Conservation (phyloP, 1,284 basidiomycete genomes). For the Boletus nobilissimus region DNA sequence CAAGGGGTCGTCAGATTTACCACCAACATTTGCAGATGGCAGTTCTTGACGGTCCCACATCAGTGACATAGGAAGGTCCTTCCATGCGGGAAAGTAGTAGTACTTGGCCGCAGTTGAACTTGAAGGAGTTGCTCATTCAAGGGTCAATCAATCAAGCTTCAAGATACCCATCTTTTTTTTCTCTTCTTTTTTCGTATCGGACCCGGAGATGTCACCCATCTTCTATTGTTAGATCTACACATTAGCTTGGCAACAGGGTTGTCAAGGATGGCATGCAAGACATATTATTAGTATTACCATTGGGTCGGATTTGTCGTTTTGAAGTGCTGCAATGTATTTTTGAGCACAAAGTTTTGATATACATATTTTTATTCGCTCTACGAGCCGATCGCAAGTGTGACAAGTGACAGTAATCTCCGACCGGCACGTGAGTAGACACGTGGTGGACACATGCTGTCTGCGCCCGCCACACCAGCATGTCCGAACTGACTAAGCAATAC, state of each 20-base stretch:
- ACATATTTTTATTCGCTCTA: no score
- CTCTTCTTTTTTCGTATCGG: no score
- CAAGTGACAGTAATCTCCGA: background rate
- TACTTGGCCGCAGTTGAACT: no score
- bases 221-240: slow-evolving; percentile 37
- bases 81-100: no score
- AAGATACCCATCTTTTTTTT: background rate
- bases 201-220: slow-evolving; percentile 12
- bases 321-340: background rate
- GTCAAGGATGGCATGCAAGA: slow-evolving; percentile 4
- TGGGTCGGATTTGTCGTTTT: background rate
- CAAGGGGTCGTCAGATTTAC: background rate
- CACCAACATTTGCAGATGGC: background rate
- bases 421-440: background rate
- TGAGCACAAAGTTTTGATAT: no score
- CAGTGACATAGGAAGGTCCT: no score
- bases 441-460: background rate
- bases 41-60: background rate
- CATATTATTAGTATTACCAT: background rate
- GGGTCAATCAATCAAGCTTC: no score
- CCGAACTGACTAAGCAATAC: no score
- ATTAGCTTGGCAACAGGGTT: slow-evolving; percentile 35
- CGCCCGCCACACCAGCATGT: no score
- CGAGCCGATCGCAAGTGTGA: background rate
- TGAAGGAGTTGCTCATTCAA: no score